These are phyloP conservation scores for Cytospora mali DNA, from an alignment of 2,329 filamentous ascomycete genomes.

Conservation along the genomic window DNA sequence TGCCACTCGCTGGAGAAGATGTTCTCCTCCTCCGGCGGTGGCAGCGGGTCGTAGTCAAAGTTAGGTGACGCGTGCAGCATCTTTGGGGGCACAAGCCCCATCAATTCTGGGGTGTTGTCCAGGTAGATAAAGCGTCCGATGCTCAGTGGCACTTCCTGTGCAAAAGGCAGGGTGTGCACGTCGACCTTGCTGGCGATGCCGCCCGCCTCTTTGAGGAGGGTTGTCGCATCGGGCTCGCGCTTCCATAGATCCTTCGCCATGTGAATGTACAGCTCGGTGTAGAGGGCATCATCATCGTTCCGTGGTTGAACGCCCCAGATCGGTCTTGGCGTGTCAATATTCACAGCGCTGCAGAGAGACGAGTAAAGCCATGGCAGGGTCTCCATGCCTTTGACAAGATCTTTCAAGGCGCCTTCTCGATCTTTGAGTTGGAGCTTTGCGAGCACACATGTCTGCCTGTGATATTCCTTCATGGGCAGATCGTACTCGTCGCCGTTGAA, in stretches of 20 bases:
- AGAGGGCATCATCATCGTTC: slow-evolving; percentile 66
- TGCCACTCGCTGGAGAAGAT: slow-evolving; percentile 50
- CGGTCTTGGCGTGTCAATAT: slow-evolving; percentile 74
- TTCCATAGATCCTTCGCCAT: slow-evolving; percentile 86
- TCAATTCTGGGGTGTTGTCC: slow-evolving; percentile 72
- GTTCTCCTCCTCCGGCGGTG: slow-evolving; percentile 63
- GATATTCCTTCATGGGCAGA: slow-evolving; percentile 56
- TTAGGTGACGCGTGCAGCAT: slow-evolving; percentile 68
- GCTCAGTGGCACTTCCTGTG: slow-evolving; percentile 44
- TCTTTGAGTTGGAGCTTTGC: slow-evolving; percentile 75
- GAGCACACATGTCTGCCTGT: slow-evolving; percentile 75
- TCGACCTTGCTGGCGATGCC: slow-evolving; percentile 54
- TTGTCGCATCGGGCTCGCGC: slow-evolving; percentile 65
- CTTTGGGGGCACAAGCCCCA: slow-evolving; percentile 66
- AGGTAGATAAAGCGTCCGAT: slow-evolving; percentile 79
- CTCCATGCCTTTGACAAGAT: slow-evolving; percentile 69
- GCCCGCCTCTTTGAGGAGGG: slow-evolving; percentile 70
- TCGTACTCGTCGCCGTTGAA: slow-evolving; percentile 41
- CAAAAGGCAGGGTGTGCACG: slow-evolving; percentile 40
- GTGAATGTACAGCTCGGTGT: slow-evolving; percentile 74
- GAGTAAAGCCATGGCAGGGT: slow-evolving; percentile 83
- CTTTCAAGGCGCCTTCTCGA: slow-evolving; percentile 62
- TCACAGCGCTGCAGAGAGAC: slow-evolving; percentile 77
- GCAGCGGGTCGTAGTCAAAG: slow-evolving; percentile 80
- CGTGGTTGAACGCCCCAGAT: slow-evolving; percentile 80